Percentiles rank a stretch among this genome's conserved stretches.
Conservation (phyloP, 176 grass and related monocot genomes). For the Tillandsia fasciculata region DNA sequence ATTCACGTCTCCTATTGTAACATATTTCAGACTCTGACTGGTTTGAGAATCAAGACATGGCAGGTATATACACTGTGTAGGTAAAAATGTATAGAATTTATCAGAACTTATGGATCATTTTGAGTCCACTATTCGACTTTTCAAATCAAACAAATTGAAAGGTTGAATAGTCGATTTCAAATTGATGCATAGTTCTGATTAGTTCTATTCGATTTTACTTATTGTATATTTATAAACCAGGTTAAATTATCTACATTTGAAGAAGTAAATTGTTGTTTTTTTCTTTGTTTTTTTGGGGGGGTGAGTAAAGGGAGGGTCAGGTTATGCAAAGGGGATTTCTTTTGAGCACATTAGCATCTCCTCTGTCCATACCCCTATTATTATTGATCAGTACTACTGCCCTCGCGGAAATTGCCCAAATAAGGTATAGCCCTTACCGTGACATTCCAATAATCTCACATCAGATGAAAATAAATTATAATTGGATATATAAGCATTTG, state of each 20-base stretch:
- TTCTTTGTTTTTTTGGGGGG: background rate
- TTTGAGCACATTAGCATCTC: background rate
- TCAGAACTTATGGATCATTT: no score
- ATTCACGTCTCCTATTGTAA: conserved; percentile 36
- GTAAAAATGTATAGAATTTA: no score
- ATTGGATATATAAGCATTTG: no score
- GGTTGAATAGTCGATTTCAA: no score
- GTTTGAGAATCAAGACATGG: conserved; percentile 22
- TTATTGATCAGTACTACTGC: conserved; percentile 13
- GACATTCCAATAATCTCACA: no score
- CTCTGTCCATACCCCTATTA: background rate
- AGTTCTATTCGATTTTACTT: background rate
- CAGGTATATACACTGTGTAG: conserved; percentile 4
- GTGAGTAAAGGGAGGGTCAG: background rate
- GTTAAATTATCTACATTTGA: background rate
- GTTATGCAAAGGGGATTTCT: background rate
- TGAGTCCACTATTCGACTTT: no score
- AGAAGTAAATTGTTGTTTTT: background rate
- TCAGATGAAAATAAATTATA: background rate
- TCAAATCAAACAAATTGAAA: no score
- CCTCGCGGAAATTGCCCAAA: background rate
- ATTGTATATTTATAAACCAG: background rate
- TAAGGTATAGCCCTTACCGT: background rate
- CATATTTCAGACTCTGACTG: background rate
- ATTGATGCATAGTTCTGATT: background rate